Percentiles rank a stretch among this genome's conserved stretches.
Evolutionary conservation across 2,329 filamentous ascomycete genomes (phyloP).

Genomic region (Leptographium flavum): DNA sequence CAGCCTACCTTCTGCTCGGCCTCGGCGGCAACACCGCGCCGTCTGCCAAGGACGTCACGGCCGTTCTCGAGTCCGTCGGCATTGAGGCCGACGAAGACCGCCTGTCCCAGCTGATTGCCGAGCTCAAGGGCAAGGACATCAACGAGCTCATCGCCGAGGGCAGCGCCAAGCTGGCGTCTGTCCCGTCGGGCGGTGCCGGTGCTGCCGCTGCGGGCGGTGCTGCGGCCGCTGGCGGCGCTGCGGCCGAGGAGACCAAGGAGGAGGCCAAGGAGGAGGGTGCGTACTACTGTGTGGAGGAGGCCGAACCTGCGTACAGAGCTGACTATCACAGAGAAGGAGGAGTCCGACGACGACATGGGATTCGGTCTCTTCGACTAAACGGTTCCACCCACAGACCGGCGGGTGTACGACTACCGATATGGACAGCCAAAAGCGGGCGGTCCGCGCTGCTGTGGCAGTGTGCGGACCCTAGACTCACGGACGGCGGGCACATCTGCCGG

Average conservation of each 20-base stretch:
- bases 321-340: conserved; percentile 38
- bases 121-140: conserved; percentile 88
- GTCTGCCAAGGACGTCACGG: conserved; percentile 73
- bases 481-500: neutral
- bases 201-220: conserved; percentile 49
- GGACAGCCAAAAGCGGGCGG: neutral
- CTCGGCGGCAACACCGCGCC: conserved; percentile 87
- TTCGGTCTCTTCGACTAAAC: conserved; percentile 50
- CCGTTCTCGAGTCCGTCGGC: conserved; percentile 82
- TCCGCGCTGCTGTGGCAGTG: neutral
- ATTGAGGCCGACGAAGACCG: conserved; percentile 87
- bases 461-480: neutral
- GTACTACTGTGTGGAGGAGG: no score
- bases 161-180: conserved; percentile 87
- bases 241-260: conserved; percentile 11
- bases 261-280: conserved; percentile 13
- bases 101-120: conserved; percentile 70
- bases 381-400: neutral
- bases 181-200: conserved; percentile 80
- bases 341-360: conserved; percentile 65
- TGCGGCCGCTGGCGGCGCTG: conserved; percentile 41
- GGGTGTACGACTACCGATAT: conserved; percentile 1
- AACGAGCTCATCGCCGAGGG: conserved; percentile 84
- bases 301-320: neutral
- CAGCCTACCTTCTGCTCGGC: conserved; percentile 93